Base-by-base conservation (phyloP, 177 flowering plant species). In the Vitis hybrid region DNA sequence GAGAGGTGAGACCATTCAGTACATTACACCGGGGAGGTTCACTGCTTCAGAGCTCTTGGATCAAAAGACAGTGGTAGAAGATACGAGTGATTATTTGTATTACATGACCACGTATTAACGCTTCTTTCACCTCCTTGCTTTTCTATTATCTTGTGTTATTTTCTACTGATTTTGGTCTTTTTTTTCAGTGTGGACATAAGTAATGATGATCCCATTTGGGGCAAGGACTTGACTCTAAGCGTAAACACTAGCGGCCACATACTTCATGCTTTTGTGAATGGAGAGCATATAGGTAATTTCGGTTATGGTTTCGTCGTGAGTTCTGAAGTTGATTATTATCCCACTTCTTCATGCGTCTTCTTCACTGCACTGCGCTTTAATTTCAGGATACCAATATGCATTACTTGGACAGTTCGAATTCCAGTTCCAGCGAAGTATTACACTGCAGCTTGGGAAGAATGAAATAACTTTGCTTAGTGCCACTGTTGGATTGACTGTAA, bases 71-170 rank as follows among this genome's bases (percentile, higher is more conserved):
- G 72, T 62, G 0, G 19, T 72, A 7, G 76, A 74, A 69, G 87
- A 78, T 61, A 64, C 80, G 1, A 76, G 79, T 71, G 85, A 84
- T 56, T 84, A 84, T 20, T 31, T 82, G 57, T 84, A 82, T 83
- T 78, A 80, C 60, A 61, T 82, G 61, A 84, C 87, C 8, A 76
- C 79, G 85, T 84, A 73, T 31, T 3, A 1, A 51, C 10, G 0
- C 2, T 17, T 49, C 56, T 54, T 28, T 22, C 28, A 24, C 15
- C 11, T 28, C n/a, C 11, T 67, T 3, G 1, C 10, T 28, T n/a
- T 49, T 1, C 44, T 31, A 38, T 38, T 38, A 38, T 56, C 12
- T 47, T 9, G 0, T 28, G 9, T 20, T 15, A 24, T 2, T 59
- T 33, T 44, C 2, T 47, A 47, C 64, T n/a, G 1, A 65, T 12